Evolutionary conservation across 2,329 filamentous ascomycete genomes (phyloP).

Genomic region (Corinectria fuckeliana): DNA sequence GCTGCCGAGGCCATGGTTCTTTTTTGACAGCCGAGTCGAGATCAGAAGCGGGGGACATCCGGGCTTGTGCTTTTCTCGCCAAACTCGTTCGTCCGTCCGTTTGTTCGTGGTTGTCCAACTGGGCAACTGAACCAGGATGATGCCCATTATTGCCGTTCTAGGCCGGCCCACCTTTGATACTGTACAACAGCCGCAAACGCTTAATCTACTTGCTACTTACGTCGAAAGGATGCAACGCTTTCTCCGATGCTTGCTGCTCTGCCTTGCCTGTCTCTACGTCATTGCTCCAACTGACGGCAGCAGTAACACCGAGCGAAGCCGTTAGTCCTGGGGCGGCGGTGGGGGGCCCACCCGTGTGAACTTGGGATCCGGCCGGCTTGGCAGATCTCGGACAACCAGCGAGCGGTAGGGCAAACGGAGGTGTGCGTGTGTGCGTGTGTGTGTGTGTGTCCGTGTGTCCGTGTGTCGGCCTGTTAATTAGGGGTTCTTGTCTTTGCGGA

Average conservation of each 20-base stretch:
- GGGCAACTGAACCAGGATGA: no score
- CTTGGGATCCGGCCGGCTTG: conserved; percentile 29
- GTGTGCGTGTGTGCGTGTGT: no score
- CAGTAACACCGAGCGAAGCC: conserved; percentile 33
- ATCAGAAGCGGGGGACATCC: neutral
- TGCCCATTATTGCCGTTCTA: no score
- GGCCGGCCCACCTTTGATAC: neutral
- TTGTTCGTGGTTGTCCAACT: neutral
- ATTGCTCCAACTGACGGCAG: neutral
- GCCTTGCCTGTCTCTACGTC: conserved; percentile 16
- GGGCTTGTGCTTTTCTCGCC: neutral
- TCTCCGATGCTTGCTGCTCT: neutral
- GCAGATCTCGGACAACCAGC: conserved; percentile 25
- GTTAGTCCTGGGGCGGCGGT: conserved; percentile 1
- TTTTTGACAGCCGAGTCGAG: neutral
- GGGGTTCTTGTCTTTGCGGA: no score
- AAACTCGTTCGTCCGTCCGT: neutral
- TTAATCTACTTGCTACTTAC: no score
- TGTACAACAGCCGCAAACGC: no score
- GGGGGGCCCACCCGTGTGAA: conserved; percentile 11
- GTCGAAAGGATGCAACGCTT: neutral
- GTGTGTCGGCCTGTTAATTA: no score
- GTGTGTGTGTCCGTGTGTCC: no score
- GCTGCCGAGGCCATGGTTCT: neutral
- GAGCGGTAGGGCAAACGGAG: neutral